Conservation (phyloP, 192 early-diverging fungal species). For the Backusella sp. region DNA sequence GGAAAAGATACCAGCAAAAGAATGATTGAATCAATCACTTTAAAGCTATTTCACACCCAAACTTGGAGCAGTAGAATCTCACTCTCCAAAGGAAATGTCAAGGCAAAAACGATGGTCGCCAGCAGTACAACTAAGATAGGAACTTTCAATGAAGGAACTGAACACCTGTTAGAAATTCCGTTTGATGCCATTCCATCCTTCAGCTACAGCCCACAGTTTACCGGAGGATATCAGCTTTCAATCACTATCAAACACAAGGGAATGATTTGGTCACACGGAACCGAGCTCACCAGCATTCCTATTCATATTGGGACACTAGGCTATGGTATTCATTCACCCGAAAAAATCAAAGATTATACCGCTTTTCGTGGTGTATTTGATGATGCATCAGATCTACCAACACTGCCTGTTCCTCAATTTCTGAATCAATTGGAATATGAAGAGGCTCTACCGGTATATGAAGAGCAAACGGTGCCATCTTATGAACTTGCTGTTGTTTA, state of each 20-base stretch:
- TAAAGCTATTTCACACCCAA: not conserved
- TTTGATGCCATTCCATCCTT: not conserved
- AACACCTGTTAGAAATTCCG: not conserved
- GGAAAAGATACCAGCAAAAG: not conserved
- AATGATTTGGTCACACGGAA: not conserved
- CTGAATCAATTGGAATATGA: not conserved
- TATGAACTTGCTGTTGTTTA: not conserved
- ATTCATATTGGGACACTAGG: slow-evolving; percentile 10
- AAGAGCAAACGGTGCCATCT: not conserved
- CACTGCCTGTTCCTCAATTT: slow-evolving; percentile 7
- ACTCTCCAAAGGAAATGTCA: not conserved
- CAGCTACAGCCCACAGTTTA: not conserved
- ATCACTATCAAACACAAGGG: not conserved
- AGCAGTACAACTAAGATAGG: not conserved
- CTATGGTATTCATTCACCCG: not conserved
- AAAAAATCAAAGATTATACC: not conserved
- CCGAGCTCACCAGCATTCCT: not conserved
- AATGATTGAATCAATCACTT: not conserved
- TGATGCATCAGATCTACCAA: not conserved
- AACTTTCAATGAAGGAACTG: not conserved
- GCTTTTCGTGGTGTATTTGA: not conserved
- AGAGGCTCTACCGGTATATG: slow-evolving; percentile 1
- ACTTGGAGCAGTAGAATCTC: not conserved
- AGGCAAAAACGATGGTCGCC: not conserved
- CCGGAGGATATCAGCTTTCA: not conserved